Conservation (phyloP, 1,139 yeast genomes). For the Candida sojae region DNA sequence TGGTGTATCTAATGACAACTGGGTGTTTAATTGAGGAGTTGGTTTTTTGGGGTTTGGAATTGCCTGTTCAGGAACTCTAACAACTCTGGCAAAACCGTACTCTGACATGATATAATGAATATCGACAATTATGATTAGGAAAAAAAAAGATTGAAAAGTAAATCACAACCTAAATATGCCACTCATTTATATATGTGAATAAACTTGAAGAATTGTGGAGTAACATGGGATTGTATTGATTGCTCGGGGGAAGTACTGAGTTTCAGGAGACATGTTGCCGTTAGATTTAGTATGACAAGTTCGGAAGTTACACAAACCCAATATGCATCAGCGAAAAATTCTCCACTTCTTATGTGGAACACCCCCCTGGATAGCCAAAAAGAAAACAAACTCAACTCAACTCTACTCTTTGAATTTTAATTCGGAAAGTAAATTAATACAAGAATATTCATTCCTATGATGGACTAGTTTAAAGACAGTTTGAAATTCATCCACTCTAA, state of each 20-base stretch:
- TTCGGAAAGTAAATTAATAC: not conserved
- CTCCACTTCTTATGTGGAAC: not conserved
- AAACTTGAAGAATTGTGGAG: too few species aligned
- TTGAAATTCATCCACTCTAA: not conserved
- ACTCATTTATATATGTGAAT: too few species aligned
- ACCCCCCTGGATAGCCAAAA: not conserved
- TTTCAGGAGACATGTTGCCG: constrained; percentile 4
- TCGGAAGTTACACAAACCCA: constrained; percentile 4
- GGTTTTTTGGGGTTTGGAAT: constrained; percentile 29
- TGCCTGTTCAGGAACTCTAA: constrained; percentile 30
- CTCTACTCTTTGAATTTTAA: not conserved
- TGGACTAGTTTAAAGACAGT: not conserved
- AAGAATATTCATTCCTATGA: not conserved
- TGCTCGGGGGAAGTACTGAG: not conserved
- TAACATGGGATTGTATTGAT: not conserved
- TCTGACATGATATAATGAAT: constrained; percentile 20
- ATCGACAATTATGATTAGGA: not conserved
- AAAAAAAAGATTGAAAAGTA: not conserved
- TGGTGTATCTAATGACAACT: constrained; percentile 22
- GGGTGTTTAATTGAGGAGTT: constrained; percentile 22
- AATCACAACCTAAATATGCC: too few species aligned
- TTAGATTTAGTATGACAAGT: not conserved
- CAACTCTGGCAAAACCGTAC: constrained; percentile 35
- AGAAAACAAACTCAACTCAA: not conserved
- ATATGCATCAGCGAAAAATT: not conserved